These are phyloP conservation scores for Phalaenopsis hybrid DNA, from an alignment of 116 monocot genomes.

Conservation along the genomic window DNA sequence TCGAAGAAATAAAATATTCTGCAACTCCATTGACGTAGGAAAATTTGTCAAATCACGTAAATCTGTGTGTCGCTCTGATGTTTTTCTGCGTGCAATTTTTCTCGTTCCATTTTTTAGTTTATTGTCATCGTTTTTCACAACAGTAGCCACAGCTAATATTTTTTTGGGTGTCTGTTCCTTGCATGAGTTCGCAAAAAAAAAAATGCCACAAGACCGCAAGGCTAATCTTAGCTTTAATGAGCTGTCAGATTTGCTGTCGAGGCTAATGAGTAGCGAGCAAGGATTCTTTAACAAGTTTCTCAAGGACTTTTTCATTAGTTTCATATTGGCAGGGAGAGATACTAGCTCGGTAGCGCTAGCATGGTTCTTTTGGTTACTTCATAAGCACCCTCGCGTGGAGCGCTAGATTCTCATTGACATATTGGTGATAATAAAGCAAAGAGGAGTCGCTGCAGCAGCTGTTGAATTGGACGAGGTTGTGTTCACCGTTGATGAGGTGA, in stretches of 20 bases:
- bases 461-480: neutral
- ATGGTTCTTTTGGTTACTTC: conserved; percentile 92
- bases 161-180: too few relatives aligned
- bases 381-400: conserved; percentile 48
- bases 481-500: conserved; percentile 45
- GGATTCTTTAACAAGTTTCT: conserved; percentile 62
- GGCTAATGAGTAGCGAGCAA: conserved; percentile 28
- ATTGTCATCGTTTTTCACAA: too few relatives aligned
- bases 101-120: too few relatives aligned
- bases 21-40: too few relatives aligned
- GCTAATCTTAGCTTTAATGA: conserved; percentile 1
- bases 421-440: conserved; percentile 6
- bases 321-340: conserved; percentile 78
- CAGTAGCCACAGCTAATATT: too few relatives aligned
- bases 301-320: conserved; percentile 85
- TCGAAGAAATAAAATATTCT: too few relatives aligned
- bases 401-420: conserved; percentile 43
- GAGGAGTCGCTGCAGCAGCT: neutral
- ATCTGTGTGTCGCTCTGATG: too few relatives aligned
- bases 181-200: too few relatives aligned
- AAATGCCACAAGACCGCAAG: conserved; percentile 22
- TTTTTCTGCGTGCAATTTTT: too few relatives aligned
- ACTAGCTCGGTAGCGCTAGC: conserved; percentile 84
- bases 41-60: too few relatives aligned
- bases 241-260: conserved; percentile 58